phyloP scores from a whole-genome alignment of 495 filamentous ascomycete genomes.

The Elasticomyces elasticus region DNA sequence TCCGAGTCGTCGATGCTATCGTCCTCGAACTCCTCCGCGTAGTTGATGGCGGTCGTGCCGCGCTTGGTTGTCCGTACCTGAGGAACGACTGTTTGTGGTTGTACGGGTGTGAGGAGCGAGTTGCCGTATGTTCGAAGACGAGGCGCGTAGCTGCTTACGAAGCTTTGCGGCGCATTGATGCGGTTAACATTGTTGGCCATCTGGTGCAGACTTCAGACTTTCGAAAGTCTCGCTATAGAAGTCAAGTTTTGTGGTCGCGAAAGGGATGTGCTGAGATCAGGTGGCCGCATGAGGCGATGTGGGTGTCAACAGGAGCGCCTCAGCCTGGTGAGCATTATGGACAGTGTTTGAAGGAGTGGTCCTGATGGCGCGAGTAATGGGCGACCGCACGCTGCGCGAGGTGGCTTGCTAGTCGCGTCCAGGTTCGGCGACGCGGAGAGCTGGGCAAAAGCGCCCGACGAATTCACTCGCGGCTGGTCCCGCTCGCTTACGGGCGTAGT shows the following conservation, averaged over 20 bases:
- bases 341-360: constrained; percentile 3
- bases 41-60: constrained; percentile 91
- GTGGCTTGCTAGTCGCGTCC: neutral
- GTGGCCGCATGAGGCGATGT: neutral
- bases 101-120: constrained; percentile 79
- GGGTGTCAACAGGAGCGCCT: constrained; percentile 10
- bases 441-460: too few relatives aligned
- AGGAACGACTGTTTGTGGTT: constrained; percentile 54
- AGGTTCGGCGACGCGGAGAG: constrained; percentile 1
- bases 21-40: constrained; percentile 93
- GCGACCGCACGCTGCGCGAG: neutral
- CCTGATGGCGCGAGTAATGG: neutral
- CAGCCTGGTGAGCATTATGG: constrained; percentile 1
- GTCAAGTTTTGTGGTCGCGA: neutral
- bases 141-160: constrained; percentile 84
- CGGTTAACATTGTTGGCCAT: constrained; percentile 9
- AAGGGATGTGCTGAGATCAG: constrained; percentile 9
- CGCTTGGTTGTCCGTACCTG: constrained; percentile 84
- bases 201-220: neutral
- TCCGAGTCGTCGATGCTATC: constrained; percentile 88
- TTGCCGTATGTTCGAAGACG: constrained; percentile 86
- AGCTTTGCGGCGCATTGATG: constrained; percentile 60
- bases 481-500: too few relatives aligned
- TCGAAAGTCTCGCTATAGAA: constrained; percentile 2
- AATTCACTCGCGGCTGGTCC: too few relatives aligned